phyloP scores from a whole-genome alignment of 495 filamentous ascomycete genomes.

The Neurospora tetrasperma region DNA sequence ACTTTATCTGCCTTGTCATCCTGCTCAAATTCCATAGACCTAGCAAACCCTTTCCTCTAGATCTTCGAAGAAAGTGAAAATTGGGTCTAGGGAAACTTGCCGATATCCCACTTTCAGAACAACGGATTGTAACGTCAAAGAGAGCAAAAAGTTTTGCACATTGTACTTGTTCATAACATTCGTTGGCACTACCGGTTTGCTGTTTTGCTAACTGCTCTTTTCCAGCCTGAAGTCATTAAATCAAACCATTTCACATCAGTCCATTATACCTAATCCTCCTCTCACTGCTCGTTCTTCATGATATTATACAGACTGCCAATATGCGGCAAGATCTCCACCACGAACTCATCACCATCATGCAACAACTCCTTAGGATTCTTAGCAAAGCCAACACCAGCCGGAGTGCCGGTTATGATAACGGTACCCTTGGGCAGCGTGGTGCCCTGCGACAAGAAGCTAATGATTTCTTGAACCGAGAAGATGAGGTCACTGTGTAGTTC shows the following conservation, averaged over 20 bases:
- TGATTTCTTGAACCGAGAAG: constrained; percentile 34
- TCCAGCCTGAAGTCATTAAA: not conserved
- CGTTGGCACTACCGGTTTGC: not conserved
- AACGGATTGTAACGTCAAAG: not conserved
- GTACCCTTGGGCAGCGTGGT: constrained; percentile 37
- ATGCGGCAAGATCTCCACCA: constrained; percentile 36
- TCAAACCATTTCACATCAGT: not conserved
- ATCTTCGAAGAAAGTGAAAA: no score
- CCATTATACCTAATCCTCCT: not conserved
- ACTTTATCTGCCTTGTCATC: no score
- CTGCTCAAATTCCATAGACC: no score
- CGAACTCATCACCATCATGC: constrained; percentile 37
- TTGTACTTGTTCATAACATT: not conserved
- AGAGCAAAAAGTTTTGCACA: not conserved
- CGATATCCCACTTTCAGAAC: not conserved
- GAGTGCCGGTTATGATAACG: constrained; percentile 40
- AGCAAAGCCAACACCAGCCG: constrained; percentile 34
- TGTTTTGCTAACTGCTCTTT: not conserved
- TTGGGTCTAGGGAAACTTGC: not conserved
- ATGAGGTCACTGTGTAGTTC: constrained; percentile 29
- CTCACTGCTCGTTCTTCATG: constrained; percentile 33
- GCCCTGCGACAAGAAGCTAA: constrained; percentile 39
- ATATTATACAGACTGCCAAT: constrained; percentile 36
- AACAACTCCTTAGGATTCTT: constrained; percentile 33
- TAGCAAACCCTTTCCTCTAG: no score